These are phyloP conservation scores for Pseudogymnoascus sp. DNA, from an alignment of 2,329 filamentous ascomycete species.

Conservation along the genomic window DNA sequence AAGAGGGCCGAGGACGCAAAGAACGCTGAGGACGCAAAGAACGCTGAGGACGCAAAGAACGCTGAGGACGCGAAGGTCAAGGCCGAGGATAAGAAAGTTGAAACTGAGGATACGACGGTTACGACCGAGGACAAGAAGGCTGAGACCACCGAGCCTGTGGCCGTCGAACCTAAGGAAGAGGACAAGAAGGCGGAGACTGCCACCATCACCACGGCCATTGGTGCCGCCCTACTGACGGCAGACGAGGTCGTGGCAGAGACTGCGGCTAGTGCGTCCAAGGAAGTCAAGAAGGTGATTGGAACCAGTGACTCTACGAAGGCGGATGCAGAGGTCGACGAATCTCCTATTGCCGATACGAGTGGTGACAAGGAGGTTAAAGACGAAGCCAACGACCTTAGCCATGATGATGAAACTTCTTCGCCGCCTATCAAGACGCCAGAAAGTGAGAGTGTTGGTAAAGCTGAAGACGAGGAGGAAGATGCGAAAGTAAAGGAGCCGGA, in stretches of 20 bases:
- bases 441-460: neutral
- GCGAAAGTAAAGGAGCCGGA: neutral
- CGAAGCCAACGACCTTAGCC: neutral
- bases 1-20: neutral
- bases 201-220: neutral
- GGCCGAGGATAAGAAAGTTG: no score
- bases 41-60: neutral
- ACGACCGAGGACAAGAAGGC: neutral
- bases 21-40: no score
- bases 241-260: constrained; percentile 7
- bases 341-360: neutral
- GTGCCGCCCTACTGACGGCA: neutral
- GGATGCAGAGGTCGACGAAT: neutral
- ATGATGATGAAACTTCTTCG: neutral
- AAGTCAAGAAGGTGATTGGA: neutral
- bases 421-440: neutral
- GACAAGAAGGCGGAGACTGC: neutral
- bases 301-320: neutral
- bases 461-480: neutral
- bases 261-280: neutral
- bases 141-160: neutral
- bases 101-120: neutral
- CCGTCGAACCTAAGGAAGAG: neutral
- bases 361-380: neutral
- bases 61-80: neutral